Evolutionary conservation across 306 rosid species (phyloP).

Genomic region (Quercus bicolor): DNA sequence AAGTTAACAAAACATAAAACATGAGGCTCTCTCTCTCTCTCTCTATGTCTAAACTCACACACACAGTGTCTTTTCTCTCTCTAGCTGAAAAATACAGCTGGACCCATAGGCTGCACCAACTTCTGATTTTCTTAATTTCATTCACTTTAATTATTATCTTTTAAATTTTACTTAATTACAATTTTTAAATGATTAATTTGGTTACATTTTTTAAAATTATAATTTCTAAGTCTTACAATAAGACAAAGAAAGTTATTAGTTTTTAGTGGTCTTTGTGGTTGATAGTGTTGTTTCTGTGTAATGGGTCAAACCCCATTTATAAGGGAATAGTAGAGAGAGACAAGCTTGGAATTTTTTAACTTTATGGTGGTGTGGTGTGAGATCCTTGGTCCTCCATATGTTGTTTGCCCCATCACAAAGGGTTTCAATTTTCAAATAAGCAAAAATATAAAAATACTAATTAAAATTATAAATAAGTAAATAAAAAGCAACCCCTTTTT

Average conservation of each 20-base stretch:
- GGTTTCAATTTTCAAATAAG: background rate
- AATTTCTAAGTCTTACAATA: constrained; percentile 23
- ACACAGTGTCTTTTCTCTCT: background rate
- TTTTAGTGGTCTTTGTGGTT: constrained; percentile 29
- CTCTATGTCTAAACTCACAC: background rate
- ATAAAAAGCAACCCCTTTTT: background rate
- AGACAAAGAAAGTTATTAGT: constrained; percentile 25
- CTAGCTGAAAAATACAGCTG: constrained; percentile 40
- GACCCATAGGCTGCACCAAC: constrained; percentile 48
- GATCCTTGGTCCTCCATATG: background rate
- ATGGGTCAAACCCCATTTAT: constrained; percentile 44
- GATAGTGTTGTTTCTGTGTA: constrained; percentile 24
- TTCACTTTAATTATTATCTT: constrained; percentile 8
- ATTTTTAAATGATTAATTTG: background rate
- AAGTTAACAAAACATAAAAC: constrained; percentile 18
- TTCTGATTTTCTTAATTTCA: constrained; percentile 37
- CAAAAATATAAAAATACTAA: background rate
- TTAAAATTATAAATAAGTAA: no score
- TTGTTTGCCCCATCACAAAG: background rate
- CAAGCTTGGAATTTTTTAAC: background rate
- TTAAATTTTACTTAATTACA: background rate
- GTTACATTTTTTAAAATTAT: background rate
- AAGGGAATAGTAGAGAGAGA: constrained; percentile 26
- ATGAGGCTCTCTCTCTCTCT: constrained; percentile 23
- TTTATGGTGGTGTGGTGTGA: background rate